Percentiles rank a stretch among this genome's conserved stretches.
Evolutionary conservation across 139 green algal genomes (phyloP).

Genomic region (Picochlorum sp.): DNA sequence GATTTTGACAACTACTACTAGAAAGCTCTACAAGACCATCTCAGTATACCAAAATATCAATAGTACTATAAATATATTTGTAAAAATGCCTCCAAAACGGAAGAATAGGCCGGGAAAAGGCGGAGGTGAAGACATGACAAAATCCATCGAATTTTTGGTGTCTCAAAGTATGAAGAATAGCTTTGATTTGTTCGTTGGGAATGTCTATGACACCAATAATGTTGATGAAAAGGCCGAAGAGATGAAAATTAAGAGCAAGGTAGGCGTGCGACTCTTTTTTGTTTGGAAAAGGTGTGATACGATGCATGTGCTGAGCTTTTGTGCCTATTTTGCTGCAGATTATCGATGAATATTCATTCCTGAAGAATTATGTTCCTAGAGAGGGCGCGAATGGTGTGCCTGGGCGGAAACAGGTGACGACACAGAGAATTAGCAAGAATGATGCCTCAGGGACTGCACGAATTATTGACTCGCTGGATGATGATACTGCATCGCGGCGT

Average conservation of each 20-base stretch:
- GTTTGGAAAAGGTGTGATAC: background rate
- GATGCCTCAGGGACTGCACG: conserved; percentile 43
- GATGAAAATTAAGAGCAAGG: conserved; percentile 62
- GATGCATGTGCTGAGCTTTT: background rate
- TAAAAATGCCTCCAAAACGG: background rate
- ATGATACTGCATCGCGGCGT: conserved; percentile 9
- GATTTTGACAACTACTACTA: too few species aligned
- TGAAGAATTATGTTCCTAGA: conserved; percentile 34
- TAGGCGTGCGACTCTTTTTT: conserved; percentile 7
- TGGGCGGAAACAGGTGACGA: background rate
- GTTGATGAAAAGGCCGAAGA: conserved; percentile 58
- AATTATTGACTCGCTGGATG: conserved; percentile 60
- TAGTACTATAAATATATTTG: background rate
- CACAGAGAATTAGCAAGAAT: background rate
- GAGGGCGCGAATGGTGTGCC: background rate
- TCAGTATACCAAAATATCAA: too few species aligned
- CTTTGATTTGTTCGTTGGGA: conserved; percentile 72
- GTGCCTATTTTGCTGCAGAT: conserved; percentile 25
- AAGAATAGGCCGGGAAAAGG: background rate
- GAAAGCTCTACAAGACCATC: too few species aligned
- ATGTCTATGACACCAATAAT: conserved; percentile 41
- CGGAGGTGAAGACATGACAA: background rate
- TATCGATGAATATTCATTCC: conserved; percentile 38
- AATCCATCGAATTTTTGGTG: conserved; percentile 58
- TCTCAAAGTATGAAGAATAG: conserved; percentile 73